These are phyloP conservation scores for Tephrocybe sp. DNA, from an alignment of 768 basidiomycete genomes.

Conservation along the genomic window DNA sequence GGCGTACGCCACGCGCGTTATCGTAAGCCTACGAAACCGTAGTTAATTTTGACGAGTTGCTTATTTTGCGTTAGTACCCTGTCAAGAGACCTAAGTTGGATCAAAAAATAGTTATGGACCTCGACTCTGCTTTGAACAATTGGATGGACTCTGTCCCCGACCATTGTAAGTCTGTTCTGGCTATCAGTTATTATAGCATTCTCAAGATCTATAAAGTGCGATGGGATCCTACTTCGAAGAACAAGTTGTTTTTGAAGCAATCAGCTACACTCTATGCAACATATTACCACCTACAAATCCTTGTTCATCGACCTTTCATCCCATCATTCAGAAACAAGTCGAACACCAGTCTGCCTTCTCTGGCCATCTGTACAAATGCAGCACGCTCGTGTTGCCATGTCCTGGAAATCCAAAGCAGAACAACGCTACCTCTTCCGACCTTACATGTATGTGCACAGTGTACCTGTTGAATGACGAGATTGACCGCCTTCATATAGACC, in stretches of 20 bases:
- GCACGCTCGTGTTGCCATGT: slow-evolving; percentile 76
- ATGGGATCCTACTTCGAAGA: slow-evolving; percentile 41
- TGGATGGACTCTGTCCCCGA: slow-evolving; percentile 75
- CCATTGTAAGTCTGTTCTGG: slow-evolving; percentile 41
- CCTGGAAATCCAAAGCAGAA: slow-evolving; percentile 49
- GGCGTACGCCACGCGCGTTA: slow-evolving; percentile 56
- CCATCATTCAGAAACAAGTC: slow-evolving; percentile 55
- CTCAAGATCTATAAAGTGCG: slow-evolving; percentile 29
- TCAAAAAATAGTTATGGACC: slow-evolving; percentile 63
- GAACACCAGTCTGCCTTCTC: slow-evolving; percentile 48
- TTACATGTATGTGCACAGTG: slow-evolving; percentile 31
- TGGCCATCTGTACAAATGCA: slow-evolving; percentile 86
- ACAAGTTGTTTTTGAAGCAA: slow-evolving; percentile 49
- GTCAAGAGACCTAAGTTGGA: slow-evolving; percentile 69
- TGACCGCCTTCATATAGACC: slow-evolving; percentile 24
- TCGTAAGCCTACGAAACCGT: slow-evolving; percentile 37
- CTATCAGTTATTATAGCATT: slow-evolving; percentile 35
- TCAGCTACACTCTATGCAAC: slow-evolving; percentile 52
- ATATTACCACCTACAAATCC: slow-evolving; percentile 59
- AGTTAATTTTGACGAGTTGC: background rate
- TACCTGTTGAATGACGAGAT: background rate
- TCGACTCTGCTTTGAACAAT: slow-evolving; percentile 76
- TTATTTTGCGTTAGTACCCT: slow-evolving; percentile 52
- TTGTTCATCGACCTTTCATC: slow-evolving; percentile 80
- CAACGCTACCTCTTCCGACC: slow-evolving; percentile 32